A percentile compares a stretch with the other conserved stretches of the same genome.
phyloP scores from a whole-genome alignment of 192 early-diverging fungal species.

The Coemansia sp. region DNA sequence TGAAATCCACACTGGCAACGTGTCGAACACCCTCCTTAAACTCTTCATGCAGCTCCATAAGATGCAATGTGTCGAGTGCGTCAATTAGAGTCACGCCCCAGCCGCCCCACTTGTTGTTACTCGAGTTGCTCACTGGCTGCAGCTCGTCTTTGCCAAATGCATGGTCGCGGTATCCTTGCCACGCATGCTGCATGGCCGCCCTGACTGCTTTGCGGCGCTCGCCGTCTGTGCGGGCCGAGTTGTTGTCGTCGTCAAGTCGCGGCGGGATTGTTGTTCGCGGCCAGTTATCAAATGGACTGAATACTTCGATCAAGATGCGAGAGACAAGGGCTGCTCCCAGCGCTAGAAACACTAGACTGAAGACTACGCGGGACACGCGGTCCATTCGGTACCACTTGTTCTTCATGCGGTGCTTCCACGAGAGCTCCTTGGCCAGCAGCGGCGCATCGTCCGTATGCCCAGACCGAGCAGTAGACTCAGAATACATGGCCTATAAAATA shows the following conservation, averaged over 20 bases:
- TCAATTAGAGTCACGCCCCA: constrained; percentile 77
- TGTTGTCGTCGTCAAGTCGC: constrained; percentile 22
- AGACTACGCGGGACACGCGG: constrained; percentile 27
- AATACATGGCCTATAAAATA: constrained; percentile 18
- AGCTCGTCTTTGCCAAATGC: constrained; percentile 55
- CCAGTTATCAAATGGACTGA: constrained; percentile 33
- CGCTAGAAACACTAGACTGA: constrained; percentile 20
- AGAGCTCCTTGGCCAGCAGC: constrained; percentile 21
- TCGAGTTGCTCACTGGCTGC: constrained; percentile 41
- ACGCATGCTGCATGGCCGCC: constrained; percentile 51
- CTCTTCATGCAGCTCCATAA: constrained; percentile 80
- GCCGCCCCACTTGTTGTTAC: constrained; percentile 53
- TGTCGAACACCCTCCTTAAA: constrained; percentile 72
- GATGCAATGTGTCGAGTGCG: constrained; percentile 80
- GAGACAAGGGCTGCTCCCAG: constrained; percentile 17
- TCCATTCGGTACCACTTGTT: constrained; percentile 42
- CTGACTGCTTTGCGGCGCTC: constrained; percentile 36
- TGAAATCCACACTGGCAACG: constrained; percentile 63
- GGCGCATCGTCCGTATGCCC: constrained; percentile 22
- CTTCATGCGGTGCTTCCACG: constrained; percentile 21
- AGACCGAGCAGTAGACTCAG: constrained; percentile 23
- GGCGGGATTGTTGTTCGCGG: constrained; percentile 35
- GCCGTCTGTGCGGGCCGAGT: constrained; percentile 21
- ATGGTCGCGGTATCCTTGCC: constrained; percentile 49
- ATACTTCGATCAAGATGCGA: constrained; percentile 33